Percentiles rank a stretch among this genome's conserved stretches.
Evolutionary conservation across 2,329 filamentous ascomycete genomes (phyloP).

Genomic region (Corynespora cassiicola): DNA sequence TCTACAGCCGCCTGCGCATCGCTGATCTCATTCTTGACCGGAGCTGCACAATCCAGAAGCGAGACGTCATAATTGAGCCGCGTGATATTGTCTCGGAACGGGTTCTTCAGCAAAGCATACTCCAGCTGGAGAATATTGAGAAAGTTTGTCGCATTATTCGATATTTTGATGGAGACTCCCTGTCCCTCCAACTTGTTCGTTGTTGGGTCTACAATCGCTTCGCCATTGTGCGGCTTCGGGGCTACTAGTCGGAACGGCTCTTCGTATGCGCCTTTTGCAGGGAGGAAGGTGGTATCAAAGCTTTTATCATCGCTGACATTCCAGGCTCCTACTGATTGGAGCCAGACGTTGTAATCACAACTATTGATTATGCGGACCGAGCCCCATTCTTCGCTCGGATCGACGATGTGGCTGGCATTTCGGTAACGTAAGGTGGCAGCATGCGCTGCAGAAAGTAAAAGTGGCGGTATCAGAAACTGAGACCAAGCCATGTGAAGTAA

Average conservation of each 20-base stretch:
- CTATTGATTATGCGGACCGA: constrained; percentile 5
- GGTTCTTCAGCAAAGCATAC: constrained; percentile 9
- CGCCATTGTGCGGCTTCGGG: not conserved
- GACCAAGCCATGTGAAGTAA: too few species aligned
- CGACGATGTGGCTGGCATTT: too few species aligned
- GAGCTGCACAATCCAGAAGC: constrained; percentile 20
- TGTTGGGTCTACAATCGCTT: not conserved
- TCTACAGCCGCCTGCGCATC: not conserved
- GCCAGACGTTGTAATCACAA: constrained; percentile 1
- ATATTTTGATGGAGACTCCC: constrained; percentile 4
- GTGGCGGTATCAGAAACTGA: too few species aligned
- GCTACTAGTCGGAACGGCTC: constrained; percentile 1
- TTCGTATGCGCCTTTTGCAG: constrained; percentile 1
- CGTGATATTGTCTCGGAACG: constrained; percentile 5
- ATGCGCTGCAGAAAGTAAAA: too few species aligned
- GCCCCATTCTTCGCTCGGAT: not conserved
- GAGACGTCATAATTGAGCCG: constrained; percentile 21
- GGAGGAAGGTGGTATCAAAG: not conserved
- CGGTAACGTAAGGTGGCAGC: too few species aligned
- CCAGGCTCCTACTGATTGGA: constrained; percentile 1
- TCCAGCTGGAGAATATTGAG: constrained; percentile 11
- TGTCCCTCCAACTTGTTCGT: constrained; percentile 3
- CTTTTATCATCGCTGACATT: not conserved
- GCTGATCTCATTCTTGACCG: too few species aligned
- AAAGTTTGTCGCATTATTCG: not conserved